Conservation (phyloP, 257 asterid genomes). For the Handroanthus guayacan region DNA sequence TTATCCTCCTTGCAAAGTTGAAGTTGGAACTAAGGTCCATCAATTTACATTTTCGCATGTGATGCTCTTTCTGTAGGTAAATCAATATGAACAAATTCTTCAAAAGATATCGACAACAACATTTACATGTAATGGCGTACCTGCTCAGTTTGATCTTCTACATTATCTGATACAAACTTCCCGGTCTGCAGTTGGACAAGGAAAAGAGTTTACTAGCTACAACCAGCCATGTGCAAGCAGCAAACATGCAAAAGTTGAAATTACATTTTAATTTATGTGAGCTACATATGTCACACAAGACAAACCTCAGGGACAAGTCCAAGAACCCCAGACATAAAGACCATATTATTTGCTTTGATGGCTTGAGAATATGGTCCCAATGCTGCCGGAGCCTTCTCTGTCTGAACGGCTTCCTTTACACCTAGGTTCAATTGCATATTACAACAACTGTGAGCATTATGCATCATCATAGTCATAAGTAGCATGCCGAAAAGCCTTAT, state of each 20-base stretch:
- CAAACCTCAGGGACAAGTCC: constrained; percentile 61
- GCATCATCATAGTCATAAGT: neutral
- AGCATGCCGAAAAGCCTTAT: neutral
- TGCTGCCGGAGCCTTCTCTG: constrained; percentile 76
- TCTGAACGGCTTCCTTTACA: constrained; percentile 58
- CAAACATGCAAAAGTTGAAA: neutral
- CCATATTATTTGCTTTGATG: constrained; percentile 59
- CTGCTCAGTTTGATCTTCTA: constrained; percentile 80
- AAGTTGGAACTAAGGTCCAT: neutral
- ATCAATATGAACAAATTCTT: neutral
- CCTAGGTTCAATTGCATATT: constrained; percentile 32
- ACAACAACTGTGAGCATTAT: constrained; percentile 11
- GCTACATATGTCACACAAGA: constrained; percentile 5
- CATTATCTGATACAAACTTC: constrained; percentile 56
- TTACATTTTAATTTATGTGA: neutral
- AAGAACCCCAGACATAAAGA: constrained; percentile 61
- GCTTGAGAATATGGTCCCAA: constrained; percentile 79
- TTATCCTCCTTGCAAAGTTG: neutral
- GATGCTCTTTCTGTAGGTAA: neutral
- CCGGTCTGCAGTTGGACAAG: constrained; percentile 55
- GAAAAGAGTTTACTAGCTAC: constrained; percentile 4
- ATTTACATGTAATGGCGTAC: constrained; percentile 32
- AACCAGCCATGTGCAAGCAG: neutral
- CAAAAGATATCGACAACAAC: neutral
- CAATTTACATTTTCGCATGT: neutral